Conservation (phyloP, 164 flowering plant species). For the Cinnamomum micranthum region DNA sequence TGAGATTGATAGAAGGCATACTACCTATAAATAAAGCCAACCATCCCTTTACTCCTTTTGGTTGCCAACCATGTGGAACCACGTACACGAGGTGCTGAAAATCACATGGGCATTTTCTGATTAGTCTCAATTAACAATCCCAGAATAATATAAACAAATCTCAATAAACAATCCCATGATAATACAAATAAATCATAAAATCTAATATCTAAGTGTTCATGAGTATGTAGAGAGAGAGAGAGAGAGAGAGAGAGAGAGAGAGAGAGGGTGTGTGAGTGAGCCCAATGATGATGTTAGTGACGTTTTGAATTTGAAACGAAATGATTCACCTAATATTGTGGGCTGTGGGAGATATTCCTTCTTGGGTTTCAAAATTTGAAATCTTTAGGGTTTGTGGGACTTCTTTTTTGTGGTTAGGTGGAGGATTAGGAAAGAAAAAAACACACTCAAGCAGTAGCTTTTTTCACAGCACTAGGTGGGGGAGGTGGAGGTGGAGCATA, state of each 20-base stretch:
- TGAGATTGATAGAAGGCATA: no score
- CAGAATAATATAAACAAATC: no score
- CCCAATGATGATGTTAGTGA: not conserved
- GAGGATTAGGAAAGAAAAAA: not conserved
- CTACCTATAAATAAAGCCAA: no score
- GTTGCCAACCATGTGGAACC: no score
- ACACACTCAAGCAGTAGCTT: not conserved
- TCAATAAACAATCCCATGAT: no score
- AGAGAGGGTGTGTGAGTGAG: not conserved
- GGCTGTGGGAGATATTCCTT: constrained; percentile 1
- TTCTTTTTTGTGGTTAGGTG: constrained; percentile 3
- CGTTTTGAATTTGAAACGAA: constrained; percentile 22
- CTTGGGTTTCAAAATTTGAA: constrained; percentile 21
- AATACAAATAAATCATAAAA: no score
- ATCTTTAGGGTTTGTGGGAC: constrained; percentile 1
- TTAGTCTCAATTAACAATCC: no score
- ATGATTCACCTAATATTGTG: constrained; percentile 10
- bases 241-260: not conserved
- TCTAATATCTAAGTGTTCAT: not conserved
- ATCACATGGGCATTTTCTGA: no score
- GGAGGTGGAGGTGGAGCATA: not conserved
- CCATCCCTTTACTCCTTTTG: no score
- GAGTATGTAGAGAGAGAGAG: not conserved
- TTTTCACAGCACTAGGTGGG: not conserved
- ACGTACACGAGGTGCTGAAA: no score